phyloP scores from a whole-genome alignment of 768 basidiomycete genomes.

The Psilocybe azurescens region DNA sequence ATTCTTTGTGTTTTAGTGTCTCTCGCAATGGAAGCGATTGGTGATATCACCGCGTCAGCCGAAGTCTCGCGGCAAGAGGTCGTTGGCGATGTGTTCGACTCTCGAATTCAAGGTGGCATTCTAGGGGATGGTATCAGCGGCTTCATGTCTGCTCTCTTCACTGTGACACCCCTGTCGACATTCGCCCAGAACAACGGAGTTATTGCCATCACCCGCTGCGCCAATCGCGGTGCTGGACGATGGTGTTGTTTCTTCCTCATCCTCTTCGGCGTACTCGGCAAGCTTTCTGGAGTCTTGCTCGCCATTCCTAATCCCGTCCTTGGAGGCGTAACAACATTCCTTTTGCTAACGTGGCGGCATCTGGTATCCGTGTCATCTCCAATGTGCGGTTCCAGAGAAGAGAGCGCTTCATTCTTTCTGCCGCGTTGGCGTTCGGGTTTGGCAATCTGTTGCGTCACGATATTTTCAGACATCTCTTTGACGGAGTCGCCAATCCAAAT shows the following conservation, averaged over 20 bases:
- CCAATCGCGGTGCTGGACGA: conserved; percentile 77
- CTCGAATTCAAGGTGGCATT: conserved; percentile 83
- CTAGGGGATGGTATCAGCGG: conserved; percentile 84
- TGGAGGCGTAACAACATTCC: conserved; percentile 87
- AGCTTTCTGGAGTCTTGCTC: conserved; percentile 83
- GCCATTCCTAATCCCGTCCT: conserved; percentile 84
- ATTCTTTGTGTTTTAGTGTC: conserved; percentile 55
- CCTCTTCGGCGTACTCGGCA: conserved; percentile 80
- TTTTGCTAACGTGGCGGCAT: conserved; percentile 80
- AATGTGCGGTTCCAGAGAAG: conserved; percentile 63
- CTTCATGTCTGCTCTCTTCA: conserved; percentile 80
- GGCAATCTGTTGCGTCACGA: conserved; percentile 71
- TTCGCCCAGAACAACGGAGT: conserved; percentile 89
- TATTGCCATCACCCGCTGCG: conserved; percentile 85
- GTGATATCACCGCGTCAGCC: conserved; percentile 82
- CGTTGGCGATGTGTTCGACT: conserved; percentile 78
- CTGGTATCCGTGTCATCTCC: conserved; percentile 73
- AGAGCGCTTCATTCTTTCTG: conserved; percentile 73
- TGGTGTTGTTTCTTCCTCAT: conserved; percentile 85
- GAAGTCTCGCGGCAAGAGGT: conserved; percentile 82
- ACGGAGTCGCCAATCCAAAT: conserved; percentile 56
- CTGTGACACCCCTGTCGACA: conserved; percentile 78
- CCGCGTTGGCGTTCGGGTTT: conserved; percentile 70
- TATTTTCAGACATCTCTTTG: conserved; percentile 75
- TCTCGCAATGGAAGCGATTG: conserved; percentile 82